phyloP scores from a whole-genome alignment of 139 green algal species.

The Chlamydomonas sphaeroides region DNA sequence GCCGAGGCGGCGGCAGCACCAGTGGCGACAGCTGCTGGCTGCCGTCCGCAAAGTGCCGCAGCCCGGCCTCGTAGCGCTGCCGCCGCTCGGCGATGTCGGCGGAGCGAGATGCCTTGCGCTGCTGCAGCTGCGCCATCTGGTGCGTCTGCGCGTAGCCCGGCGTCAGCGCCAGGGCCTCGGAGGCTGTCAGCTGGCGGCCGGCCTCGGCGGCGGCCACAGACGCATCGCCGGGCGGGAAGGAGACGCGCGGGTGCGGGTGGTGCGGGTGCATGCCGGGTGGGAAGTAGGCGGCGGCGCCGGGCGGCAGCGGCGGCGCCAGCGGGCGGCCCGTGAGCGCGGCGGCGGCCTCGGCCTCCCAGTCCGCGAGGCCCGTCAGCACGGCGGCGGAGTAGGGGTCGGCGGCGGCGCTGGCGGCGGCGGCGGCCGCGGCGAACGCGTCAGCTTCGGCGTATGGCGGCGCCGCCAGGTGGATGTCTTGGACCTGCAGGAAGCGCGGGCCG shows the following conservation, averaged over 20 bases:
- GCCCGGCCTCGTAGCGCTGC: neutral
- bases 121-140: neutral
- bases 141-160: neutral
- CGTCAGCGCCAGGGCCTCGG: constrained; percentile 9
- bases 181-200: neutral
- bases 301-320: neutral
- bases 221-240: neutral
- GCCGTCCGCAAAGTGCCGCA: neutral
- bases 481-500: constrained; percentile 28
- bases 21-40: constrained; percentile 8
- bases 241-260: neutral
- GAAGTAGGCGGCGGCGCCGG: neutral
- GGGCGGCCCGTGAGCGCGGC: constrained; percentile 24
- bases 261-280: neutral
- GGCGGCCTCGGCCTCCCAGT: constrained; percentile 14
- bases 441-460: too few species aligned
- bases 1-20: constrained; percentile 8
- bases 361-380: constrained; percentile 8
- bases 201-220: neutral
- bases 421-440: neutral
- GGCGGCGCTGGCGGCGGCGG: neutral
- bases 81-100: constrained; percentile 7
- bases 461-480: constrained; percentile 10
- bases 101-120: neutral
- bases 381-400: neutral